phyloP scores from a whole-genome alignment of 2,329 filamentous ascomycete species.

The Orbilia quercus region DNA sequence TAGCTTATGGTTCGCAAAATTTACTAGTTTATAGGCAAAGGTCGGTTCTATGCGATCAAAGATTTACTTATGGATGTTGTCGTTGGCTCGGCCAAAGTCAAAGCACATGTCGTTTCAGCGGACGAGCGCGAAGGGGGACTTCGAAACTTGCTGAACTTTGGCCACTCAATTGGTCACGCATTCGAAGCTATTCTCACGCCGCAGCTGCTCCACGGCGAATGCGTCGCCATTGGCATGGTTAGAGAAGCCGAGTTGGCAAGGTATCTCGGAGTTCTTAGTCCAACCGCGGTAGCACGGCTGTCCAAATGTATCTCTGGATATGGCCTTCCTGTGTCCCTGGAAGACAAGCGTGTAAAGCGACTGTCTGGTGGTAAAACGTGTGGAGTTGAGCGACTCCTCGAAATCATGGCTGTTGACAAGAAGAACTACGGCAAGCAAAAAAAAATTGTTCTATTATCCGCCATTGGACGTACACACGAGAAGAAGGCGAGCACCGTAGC shows the following conservation, averaged over 20 bases:
- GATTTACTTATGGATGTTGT: constrained; percentile 81
- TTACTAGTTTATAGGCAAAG: constrained; percentile 61
- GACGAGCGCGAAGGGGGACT: constrained; percentile 95
- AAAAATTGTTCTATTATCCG: constrained; percentile 91
- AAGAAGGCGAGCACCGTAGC: constrained; percentile 88
- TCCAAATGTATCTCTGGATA: constrained; percentile 96
- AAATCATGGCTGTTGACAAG: constrained; percentile 98
- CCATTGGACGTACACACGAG: constrained; percentile 88
- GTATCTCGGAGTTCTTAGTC: constrained; percentile 84
- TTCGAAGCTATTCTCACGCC: constrained; percentile 95
- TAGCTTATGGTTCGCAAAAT: background rate
- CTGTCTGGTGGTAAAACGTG: constrained; percentile 88
- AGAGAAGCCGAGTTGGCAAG: constrained; percentile 95
- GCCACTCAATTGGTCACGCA: constrained; percentile 96
- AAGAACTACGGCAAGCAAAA: constrained; percentile 97
- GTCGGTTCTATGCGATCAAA: constrained; percentile 76
- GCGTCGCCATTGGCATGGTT: constrained; percentile 97
- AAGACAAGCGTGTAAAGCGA: constrained; percentile 83
- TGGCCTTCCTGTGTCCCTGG: constrained; percentile 83
- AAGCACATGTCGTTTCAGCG: constrained; percentile 91
- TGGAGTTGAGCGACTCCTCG: constrained; percentile 82
- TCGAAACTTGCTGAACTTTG: constrained; percentile 95
- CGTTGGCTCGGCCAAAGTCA: constrained; percentile 88
- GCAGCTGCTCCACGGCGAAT: constrained; percentile 94
- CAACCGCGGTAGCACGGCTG: constrained; percentile 86